phyloP scores from a whole-genome alignment of 345 rosid species.

The Physaria fendleri region DNA sequence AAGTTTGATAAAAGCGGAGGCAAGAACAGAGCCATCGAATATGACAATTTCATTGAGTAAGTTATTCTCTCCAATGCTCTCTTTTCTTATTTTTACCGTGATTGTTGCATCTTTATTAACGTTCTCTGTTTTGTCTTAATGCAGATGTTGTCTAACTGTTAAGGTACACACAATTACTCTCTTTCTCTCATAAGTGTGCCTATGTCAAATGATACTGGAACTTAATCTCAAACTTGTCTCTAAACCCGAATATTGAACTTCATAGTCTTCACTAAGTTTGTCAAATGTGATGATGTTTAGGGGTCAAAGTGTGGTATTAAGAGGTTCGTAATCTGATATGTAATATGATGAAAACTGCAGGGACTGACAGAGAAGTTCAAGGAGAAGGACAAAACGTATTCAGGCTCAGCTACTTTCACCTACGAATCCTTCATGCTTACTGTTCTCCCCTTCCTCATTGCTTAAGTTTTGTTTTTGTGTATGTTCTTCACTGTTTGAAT shows the following conservation, averaged over 20 bases:
- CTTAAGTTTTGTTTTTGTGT: constrained; percentile 27
- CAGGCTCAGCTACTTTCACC: constrained; percentile 74
- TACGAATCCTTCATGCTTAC: constrained; percentile 84
- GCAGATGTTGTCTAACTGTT: constrained; percentile 94
- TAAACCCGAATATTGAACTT: no score
- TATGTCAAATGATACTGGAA: not conserved
- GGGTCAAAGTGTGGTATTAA: no score
- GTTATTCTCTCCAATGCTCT: not conserved
- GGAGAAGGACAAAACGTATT: constrained; percentile 59
- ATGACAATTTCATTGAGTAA: constrained; percentile 95
- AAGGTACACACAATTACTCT: constrained; percentile 55
- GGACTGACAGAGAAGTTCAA: constrained; percentile 90
- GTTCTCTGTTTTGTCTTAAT: constrained; percentile 5
- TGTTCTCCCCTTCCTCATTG: constrained; percentile 83
- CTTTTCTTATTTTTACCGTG: not conserved
- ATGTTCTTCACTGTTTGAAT: constrained; percentile 1
- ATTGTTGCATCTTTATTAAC: not conserved
- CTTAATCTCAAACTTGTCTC: no score
- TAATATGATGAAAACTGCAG: no score
- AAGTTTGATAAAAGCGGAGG: constrained; percentile 87
- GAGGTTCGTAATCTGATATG: no score
- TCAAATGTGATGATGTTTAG: no score
- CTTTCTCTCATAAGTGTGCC: no score
- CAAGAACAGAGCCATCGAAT: constrained; percentile 63
- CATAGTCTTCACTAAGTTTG: no score